Base-by-base conservation (phyloP, 306 rosid species). In the Dalbergia oliveri region DNA sequence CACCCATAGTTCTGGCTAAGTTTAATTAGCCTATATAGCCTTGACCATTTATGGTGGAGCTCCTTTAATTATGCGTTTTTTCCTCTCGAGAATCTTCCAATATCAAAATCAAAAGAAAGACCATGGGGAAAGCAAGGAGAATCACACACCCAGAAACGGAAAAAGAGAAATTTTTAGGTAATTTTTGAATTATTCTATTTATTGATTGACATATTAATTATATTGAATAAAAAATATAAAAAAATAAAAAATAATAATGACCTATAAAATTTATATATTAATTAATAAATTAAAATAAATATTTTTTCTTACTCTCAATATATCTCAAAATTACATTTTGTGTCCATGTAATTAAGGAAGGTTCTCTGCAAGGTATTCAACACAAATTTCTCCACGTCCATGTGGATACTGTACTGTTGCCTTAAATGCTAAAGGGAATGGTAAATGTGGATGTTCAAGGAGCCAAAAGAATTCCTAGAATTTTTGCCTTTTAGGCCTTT, bases 41-140 rank as follows among this genome's bases (percentile, higher is more conserved):
- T 82, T 71, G 68, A 79, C 68, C 77, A 64, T 70, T 86, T 34
- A 21, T 86, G 82, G 84, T 82, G 83, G 83, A 76, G 81, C 31
- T 66, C 60, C 82, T 83, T 86, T 77, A 84, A 84, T 84, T 84
- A 83, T 86, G 85, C 85, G 51, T 50, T 64, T 62, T 31, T 68
- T 70, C 83, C 51, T 51, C 51, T 51, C 43, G 61, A 73, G 85
- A 77, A 72, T 80, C 83, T 77, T 76, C 18, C 33, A 77, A 51
- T 37, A 37, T 37, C 5, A 79, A 72, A 83, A 41, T 33, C 50
- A 51, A 72, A 86, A 65, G 19, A 72, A 47, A 72, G 18, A 78
- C 18, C 0, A 58, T 44, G 26, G 16, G 21, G 45, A 47, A 41
- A 33, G 43, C 16, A 66, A 21, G 59, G 58, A 73, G 82, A 86